A percentile compares a stretch with the other conserved stretches of the same genome.
These are phyloP conservation scores for Rhodotorula sp. DNA, from an alignment of 1,284 basidiomycete genomes.

Conservation along the genomic window DNA sequence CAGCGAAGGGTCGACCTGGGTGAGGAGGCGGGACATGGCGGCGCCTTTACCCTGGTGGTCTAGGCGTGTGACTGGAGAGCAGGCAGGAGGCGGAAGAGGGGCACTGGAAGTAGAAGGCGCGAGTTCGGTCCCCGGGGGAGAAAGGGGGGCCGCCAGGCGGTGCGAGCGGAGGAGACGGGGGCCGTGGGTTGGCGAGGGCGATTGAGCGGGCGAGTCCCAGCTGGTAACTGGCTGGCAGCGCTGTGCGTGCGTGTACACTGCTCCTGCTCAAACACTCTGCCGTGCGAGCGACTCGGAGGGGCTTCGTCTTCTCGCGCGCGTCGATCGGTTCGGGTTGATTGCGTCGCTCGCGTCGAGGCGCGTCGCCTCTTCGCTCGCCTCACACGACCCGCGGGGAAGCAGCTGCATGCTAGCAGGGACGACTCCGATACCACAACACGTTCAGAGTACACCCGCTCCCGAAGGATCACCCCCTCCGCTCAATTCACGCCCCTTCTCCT, in stretches of 20 bases:
- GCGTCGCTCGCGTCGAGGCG: background rate
- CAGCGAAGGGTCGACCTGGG: constrained; percentile 4
- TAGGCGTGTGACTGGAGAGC: too few species aligned
- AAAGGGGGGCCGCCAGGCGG: background rate
- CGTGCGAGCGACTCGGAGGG: too few species aligned
- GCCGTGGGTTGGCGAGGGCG: too few species aligned
- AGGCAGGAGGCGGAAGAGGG: background rate
- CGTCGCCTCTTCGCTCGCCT: background rate
- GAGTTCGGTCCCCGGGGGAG: background rate
- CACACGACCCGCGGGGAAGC: background rate
- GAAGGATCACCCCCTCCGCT: background rate
- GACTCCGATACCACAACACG: background rate
- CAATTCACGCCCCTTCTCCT: background rate
- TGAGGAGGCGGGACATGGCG: constrained; percentile 6
- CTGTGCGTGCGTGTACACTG: background rate
- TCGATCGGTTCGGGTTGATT: too few species aligned
- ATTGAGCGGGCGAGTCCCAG: too few species aligned
- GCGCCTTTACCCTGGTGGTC: too few species aligned
- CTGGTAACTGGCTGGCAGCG: too few species aligned
- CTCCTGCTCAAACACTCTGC: background rate
- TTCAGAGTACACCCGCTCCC: background rate
- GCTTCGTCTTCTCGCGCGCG: too few species aligned
- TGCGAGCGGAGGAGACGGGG: too few species aligned
- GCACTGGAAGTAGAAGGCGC: background rate
- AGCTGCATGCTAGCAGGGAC: background rate